These are phyloP conservation scores for Vaucheria bursata DNA, from an alignment of 352 stramenopile genomes.

Conservation along the genomic window DNA sequence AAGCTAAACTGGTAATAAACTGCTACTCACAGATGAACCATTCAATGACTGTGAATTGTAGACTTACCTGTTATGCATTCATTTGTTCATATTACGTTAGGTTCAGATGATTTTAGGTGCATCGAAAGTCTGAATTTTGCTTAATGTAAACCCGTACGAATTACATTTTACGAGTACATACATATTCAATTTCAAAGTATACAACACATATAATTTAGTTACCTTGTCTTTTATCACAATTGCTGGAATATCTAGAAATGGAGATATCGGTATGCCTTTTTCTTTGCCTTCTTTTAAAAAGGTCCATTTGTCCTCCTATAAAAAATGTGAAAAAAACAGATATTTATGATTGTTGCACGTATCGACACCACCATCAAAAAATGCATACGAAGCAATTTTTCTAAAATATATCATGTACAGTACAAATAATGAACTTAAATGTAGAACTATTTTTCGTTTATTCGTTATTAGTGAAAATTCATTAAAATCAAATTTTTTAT, in stretches of 20 bases:
- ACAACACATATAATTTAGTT: not conserved
- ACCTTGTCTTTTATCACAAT: conserved; percentile 89
- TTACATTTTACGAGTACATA: conserved; percentile 4
- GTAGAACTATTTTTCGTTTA: too few species aligned
- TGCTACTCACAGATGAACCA: too few species aligned
- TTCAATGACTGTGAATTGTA: too few species aligned
- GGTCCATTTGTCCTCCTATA: conserved; percentile 91
- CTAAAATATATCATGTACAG: too few species aligned
- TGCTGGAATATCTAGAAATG: conserved; percentile 75
- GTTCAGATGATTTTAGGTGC: too few species aligned
- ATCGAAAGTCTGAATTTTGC: not conserved
- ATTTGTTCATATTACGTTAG: too few species aligned
- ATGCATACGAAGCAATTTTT: not conserved
- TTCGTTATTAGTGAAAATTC: too few species aligned
- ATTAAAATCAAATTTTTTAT: too few species aligned
- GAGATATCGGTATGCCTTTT: conserved; percentile 78
- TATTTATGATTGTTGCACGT: not conserved
- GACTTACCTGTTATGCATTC: too few species aligned
- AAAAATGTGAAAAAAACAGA: conserved; percentile 9
- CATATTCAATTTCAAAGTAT: not conserved
- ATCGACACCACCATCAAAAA: not conserved
- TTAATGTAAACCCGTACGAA: not conserved
- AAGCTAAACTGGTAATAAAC: too few species aligned
- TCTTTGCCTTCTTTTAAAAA: conserved; percentile 85
- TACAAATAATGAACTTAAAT: too few species aligned